Evolutionary conservation across 1,139 yeast genomes (phyloP).

Genomic region (Nakaseomyces glabratus): DNA sequence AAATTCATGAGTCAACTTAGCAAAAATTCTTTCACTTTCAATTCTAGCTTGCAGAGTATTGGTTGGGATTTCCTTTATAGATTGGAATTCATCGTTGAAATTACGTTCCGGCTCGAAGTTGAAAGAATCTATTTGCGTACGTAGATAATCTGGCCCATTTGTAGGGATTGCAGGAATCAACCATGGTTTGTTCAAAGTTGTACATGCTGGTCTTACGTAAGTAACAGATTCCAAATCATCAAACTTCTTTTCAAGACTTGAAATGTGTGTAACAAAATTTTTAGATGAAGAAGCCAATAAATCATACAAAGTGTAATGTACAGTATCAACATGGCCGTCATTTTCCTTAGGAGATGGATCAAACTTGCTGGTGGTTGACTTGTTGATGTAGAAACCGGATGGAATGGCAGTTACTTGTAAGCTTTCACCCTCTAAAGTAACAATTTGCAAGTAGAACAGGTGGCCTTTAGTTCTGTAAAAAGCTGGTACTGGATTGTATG

Average conservation of each 20-base stretch:
- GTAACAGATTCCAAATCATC: slow-evolving; percentile 44
- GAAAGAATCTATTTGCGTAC: slow-evolving; percentile 20
- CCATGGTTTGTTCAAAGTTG: slow-evolving; percentile 71
- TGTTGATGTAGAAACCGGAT: slow-evolving; percentile 72
- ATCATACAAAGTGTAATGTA: slow-evolving; percentile 31
- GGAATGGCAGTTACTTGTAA: slow-evolving; percentile 69
- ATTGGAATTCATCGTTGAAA: slow-evolving; percentile 88
- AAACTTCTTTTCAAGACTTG: slow-evolving; percentile 35
- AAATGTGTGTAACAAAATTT: slow-evolving; percentile 34
- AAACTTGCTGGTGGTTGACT: slow-evolving; percentile 56
- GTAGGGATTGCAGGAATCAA: slow-evolving; percentile 37
- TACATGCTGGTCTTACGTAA: slow-evolving; percentile 51
- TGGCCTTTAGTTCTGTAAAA: slow-evolving; percentile 59
- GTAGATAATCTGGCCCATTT: slow-evolving; percentile 24
- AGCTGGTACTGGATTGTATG: slow-evolving; percentile 82
- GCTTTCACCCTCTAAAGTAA: slow-evolving; percentile 74
- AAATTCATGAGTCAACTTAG: slow-evolving; percentile 70
- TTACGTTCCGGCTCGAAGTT: slow-evolving; percentile 41
- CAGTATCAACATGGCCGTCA: slow-evolving; percentile 17
- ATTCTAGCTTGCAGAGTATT: slow-evolving; percentile 55
- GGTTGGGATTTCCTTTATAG: slow-evolving; percentile 62
- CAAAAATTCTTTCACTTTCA: slow-evolving; percentile 64
- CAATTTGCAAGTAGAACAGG: slow-evolving; percentile 61
- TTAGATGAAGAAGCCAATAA: slow-evolving; percentile 31
- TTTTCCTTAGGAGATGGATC: slow-evolving; percentile 48